Conservation (phyloP, 306 rosid species). For the Cyclanthera cordifolia region DNA sequence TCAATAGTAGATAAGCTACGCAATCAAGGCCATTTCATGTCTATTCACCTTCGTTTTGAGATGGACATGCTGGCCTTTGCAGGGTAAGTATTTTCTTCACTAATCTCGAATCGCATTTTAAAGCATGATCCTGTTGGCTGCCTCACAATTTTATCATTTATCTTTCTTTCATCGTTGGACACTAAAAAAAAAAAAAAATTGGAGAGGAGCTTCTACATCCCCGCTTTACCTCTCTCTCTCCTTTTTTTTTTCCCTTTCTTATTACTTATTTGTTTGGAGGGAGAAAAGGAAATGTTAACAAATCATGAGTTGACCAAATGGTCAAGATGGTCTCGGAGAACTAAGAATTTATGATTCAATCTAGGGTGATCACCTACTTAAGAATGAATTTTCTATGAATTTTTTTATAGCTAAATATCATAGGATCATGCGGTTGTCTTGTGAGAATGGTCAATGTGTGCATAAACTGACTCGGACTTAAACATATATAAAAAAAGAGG, state of each 20-base stretch:
- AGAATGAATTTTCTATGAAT: no score
- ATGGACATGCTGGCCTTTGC: conserved; percentile 99
- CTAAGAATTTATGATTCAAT: no score
- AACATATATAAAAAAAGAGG: neutral
- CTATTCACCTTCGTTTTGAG: conserved; percentile 97
- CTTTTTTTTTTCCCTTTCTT: neutral
- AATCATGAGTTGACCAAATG: no score
- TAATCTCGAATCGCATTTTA: neutral
- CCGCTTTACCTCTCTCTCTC: neutral
- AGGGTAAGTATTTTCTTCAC: conserved; percentile 45
- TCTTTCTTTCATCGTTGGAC: neutral
- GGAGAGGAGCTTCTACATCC: neutral
- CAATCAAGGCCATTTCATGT: conserved; percentile 78
- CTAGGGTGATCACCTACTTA: no score
- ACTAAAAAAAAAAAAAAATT: neutral
- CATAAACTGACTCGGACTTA: no score
- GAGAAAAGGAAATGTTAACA: neutral
- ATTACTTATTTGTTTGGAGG: neutral
- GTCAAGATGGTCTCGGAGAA: no score
- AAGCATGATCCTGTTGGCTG: neutral
- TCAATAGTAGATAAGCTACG: conserved; percentile 91
- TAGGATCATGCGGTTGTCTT: no score
- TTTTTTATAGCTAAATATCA: no score
- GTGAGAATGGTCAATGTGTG: no score
- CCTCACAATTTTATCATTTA: neutral